These are phyloP conservation scores for Echinosophora koreensis DNA, from an alignment of 306 rosid genomes.

Conservation along the genomic window DNA sequence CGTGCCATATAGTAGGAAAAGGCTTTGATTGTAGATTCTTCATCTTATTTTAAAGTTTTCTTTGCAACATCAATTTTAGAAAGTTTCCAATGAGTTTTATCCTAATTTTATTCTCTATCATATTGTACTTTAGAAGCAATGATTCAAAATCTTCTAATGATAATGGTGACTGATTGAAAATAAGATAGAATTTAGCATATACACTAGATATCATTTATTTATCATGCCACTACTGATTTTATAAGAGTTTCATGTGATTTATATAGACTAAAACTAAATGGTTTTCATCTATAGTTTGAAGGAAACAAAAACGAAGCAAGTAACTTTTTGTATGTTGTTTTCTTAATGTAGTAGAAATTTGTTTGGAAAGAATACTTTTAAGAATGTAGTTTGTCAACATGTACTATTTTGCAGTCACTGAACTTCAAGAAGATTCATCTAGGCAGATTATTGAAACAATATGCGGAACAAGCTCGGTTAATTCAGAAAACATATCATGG, in stretches of 20 bases:
- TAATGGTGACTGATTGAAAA: not conserved
- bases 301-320: not conserved
- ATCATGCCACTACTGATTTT: not conserved
- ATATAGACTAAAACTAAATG: not conserved
- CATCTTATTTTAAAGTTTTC: not conserved
- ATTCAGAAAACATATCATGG: constrained; percentile 34
- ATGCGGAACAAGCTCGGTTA: constrained; percentile 51
- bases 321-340: not conserved
- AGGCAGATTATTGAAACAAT: constrained; percentile 64
- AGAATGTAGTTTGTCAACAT: constrained; percentile 9
- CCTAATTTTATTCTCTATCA: not conserved
- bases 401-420: constrained; percentile 52
- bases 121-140: not conserved
- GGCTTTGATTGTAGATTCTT: not conserved
- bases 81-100: not conserved
- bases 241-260: not conserved
- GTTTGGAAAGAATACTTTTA: not conserved
- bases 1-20: too few relatives aligned
- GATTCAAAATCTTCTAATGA: not conserved
- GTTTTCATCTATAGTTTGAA: constrained; percentile 7
- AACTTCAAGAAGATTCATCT: constrained; percentile 58
- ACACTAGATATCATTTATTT: not conserved
- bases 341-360: not conserved
- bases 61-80: not conserved
- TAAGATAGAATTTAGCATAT: not conserved